Evolutionary conservation across 2,329 filamentous ascomycete genomes (phyloP).

Genomic region (Fusarium liriodendri): DNA sequence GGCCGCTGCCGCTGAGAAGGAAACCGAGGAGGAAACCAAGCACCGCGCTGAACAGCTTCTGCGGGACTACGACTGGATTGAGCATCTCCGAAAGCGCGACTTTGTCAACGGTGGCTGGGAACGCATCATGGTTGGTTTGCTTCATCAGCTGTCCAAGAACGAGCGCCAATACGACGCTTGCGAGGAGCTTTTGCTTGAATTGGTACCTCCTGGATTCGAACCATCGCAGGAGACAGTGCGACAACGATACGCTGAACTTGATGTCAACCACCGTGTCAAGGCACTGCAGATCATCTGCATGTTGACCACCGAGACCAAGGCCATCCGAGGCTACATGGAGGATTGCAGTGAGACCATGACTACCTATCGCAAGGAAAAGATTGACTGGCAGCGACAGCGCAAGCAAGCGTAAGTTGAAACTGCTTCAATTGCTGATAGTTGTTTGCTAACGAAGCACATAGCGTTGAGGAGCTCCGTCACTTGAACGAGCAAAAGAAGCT

Average conservation of each 20-base stretch:
- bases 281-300: conserved; percentile 88
- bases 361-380: conserved; percentile 92
- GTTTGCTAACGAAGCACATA: conserved; percentile 47
- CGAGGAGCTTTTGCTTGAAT: conserved; percentile 80
- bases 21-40: conserved; percentile 61
- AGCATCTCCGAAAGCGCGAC: conserved; percentile 83
- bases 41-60: conserved; percentile 84
- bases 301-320: conserved; percentile 86
- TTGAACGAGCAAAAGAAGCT: conserved; percentile 81
- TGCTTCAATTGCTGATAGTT: background rate
- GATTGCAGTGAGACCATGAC: conserved; percentile 96
- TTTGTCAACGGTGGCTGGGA: conserved; percentile 94
- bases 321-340: conserved; percentile 88
- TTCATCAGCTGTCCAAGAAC: conserved; percentile 85
- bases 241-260: conserved; percentile 77
- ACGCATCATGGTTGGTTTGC: conserved; percentile 84
- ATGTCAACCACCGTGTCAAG: conserved; percentile 84
- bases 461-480: conserved; percentile 76
- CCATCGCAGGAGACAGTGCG: conserved; percentile 80
- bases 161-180: conserved; percentile 77
- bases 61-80: conserved; percentile 82
- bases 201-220: conserved; percentile 83
- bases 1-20: conserved; percentile 64
- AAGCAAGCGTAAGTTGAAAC: conserved; percentile 67
- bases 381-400: conserved; percentile 86